Base-by-base conservation (phyloP, 805 yeast genomes). In the Grigorovia humatica region DNA sequence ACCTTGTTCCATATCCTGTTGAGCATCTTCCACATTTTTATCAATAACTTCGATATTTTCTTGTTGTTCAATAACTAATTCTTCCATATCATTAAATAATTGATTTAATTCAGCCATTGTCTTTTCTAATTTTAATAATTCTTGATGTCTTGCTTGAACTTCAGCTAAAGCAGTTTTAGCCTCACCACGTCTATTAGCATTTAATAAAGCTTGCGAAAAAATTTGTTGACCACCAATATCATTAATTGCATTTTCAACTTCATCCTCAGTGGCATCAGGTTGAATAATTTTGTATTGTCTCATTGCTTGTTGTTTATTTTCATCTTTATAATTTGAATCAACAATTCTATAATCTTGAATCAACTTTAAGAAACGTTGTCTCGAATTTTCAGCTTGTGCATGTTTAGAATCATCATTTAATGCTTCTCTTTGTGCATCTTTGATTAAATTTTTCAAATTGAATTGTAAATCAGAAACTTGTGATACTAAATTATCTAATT, bases 21-120 rank as follows among this genome's bases (percentile, higher is more conserved):
- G 96, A 29, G 96, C 98, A 51, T 75, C 77, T 54, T 74, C 81
- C 55, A 90, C 86, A 62, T 87, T 84, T 59, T 86, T 81, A 66
- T 89, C 89, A 57, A 88, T 81, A 64, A 82, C 85, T 65, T 83
- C 86, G 59, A 93, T 83, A 55, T 85, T 82, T 60, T 81, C 88
- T 70, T 90, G 96, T 74, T 93, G 98, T 72, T 90, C 96, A 59
- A 91, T 88, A 47, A 91, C 97, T 71, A 93, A 76, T 65, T 87
- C 87, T 72, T 93, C 97, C 93, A 93, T 88, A 67, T 93, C 98
- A 64, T 85, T 85, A 75, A 93, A 89, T 67, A 93, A 79, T 74
- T 88, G 96, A 44, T 95, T 87, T 70, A 93, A 80, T 71, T 93
- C 99, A 41, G 91, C 88, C 86, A 93, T 89, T 54, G 96, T 85